A percentile compares a stretch with the other conserved stretches of the same genome.
phyloP scores from a whole-genome alignment of 192 early-diverging fungal species.

The Nowakowskiella sp. region DNA sequence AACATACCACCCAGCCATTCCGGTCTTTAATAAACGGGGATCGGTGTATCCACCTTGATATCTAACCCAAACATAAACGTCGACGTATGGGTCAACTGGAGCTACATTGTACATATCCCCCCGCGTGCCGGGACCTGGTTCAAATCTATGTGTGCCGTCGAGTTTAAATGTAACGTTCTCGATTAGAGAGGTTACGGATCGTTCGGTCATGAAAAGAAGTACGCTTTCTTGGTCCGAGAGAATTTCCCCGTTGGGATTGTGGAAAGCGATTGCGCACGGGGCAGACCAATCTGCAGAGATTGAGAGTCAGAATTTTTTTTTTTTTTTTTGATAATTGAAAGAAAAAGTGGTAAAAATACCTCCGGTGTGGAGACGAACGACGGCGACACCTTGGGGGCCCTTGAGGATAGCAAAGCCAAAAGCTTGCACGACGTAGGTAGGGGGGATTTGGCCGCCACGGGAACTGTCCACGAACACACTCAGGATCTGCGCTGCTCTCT shows the following conservation, averaged over 20 bases:
- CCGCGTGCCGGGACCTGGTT: constrained; percentile 29
- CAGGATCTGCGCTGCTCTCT: constrained; percentile 33
- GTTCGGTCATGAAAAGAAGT: constrained; percentile 45
- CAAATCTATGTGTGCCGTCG: constrained; percentile 35
- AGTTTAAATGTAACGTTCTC: constrained; percentile 29
- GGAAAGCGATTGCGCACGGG: constrained; percentile 43
- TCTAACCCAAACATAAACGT: constrained; percentile 40
- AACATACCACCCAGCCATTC: constrained; percentile 46
- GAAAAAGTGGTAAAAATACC: constrained; percentile 19
- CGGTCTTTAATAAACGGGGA: constrained; percentile 21
- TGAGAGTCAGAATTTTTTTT: not conserved
- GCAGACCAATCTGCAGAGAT: constrained; percentile 43
- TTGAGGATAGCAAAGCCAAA: constrained; percentile 36
- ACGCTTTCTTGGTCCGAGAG: constrained; percentile 37
- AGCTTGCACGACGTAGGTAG: constrained; percentile 31
- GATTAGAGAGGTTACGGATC: constrained; percentile 32
- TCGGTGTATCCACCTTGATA: constrained; percentile 44
- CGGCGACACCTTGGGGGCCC: constrained; percentile 40
- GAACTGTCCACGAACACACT: constrained; percentile 34
- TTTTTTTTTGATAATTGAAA: constrained; percentile 1
- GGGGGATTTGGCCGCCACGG: constrained; percentile 15
- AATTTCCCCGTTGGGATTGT: constrained; percentile 30
- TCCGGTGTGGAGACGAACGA: constrained; percentile 40
- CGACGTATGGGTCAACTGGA: constrained; percentile 23
- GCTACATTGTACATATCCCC: too few species aligned